Conservation (phyloP, 169 alveolate species). For the Cystoisospora suis region DNA sequence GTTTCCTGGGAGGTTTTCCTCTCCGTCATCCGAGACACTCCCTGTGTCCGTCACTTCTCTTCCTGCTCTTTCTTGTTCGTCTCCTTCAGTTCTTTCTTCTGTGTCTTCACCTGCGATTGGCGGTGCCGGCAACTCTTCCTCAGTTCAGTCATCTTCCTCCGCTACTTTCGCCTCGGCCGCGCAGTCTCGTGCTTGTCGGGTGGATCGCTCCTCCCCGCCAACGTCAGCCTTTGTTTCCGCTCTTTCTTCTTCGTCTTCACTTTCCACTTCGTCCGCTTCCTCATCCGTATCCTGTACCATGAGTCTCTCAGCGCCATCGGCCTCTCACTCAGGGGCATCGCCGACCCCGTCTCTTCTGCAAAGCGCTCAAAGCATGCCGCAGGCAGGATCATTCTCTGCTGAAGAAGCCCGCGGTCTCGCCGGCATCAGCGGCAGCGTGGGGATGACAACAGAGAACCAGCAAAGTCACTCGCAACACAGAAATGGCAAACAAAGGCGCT, state of each 20-base stretch:
- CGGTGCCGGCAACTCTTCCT: too few species aligned
- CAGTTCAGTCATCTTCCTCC: neutral
- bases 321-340: neutral
- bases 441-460: neutral
- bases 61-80: neutral
- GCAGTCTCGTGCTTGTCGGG: neutral
- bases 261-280: neutral
- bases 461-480: too few species aligned
- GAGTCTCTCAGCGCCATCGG: neutral
- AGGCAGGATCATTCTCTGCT: neutral
- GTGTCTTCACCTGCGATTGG: too few species aligned
- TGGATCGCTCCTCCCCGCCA: neutral
- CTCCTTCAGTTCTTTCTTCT: neutral
- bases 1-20: neutral
- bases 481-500: too few species aligned
- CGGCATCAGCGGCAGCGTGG: conserved; percentile 14
- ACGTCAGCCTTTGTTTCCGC: neutral
- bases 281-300: neutral
- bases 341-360: neutral
- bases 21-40: neutral
- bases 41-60: neutral
- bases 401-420: neutral
- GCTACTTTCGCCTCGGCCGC: neutral
- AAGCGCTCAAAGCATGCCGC: too few species aligned
- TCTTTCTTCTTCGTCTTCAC: neutral